These are phyloP conservation scores for Lentinus polychrous DNA, from an alignment of 1,284 basidiomycete genomes.

Conservation along the genomic window DNA sequence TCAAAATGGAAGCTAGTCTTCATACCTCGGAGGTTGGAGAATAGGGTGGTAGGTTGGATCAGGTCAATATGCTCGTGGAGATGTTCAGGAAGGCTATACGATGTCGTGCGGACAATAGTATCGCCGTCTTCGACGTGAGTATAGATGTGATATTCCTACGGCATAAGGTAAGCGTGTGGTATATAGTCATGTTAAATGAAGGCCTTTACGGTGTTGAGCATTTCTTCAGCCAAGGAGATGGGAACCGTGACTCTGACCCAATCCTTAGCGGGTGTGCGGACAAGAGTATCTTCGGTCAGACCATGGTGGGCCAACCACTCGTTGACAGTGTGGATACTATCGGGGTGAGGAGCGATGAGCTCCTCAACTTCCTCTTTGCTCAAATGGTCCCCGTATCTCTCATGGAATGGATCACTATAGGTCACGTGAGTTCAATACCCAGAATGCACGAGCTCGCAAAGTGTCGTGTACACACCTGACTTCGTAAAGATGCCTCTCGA, in stretches of 20 bases:
- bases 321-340: conserved; percentile 47
- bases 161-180: not conserved
- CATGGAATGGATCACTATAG: conserved; percentile 38
- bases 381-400: conserved; percentile 61
- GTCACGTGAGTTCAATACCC: not conserved
- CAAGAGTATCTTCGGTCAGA: conserved; percentile 37
- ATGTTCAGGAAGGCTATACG: conserved; percentile 58
- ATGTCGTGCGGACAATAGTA: conserved; percentile 52
- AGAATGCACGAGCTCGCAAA: not conserved
- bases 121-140: conserved; percentile 43
- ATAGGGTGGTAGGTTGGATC: conserved; percentile 71
- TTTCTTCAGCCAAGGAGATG: conserved; percentile 53
- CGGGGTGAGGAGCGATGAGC: conserved; percentile 50
- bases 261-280: conserved; percentile 56
- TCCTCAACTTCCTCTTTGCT: conserved; percentile 57
- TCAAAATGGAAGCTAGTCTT: conserved; percentile 37
- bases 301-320: conserved; percentile 58
- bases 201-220: conserved; percentile 56
- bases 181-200: not conserved
- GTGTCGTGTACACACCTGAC: conserved; percentile 41
- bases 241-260: conserved; percentile 62
- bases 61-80: conserved; percentile 62
- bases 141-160: conserved; percentile 58
- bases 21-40: conserved; percentile 43
- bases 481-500: conserved; percentile 60